Evolutionary conservation across 1,284 basidiomycete species (phyloP), one percentile per base, ranked within the genome.

Genomic region (Trametes sp.): DNA sequence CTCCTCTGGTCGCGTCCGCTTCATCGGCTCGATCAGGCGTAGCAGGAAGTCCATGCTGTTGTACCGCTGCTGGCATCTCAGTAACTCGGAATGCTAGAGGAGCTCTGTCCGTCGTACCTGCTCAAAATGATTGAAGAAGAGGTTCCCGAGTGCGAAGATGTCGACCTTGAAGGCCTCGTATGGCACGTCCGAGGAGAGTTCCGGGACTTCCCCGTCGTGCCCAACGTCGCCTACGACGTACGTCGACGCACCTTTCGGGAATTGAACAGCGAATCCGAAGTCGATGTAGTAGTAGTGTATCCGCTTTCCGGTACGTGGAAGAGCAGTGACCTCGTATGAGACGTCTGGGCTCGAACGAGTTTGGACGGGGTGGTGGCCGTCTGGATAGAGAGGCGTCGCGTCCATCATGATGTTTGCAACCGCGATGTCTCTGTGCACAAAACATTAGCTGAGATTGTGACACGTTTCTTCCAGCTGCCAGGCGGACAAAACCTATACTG

Each of bases 331-430:
- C 0, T 55, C 44, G 14, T 52, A 36, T 1, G 64, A 28, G 0
- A 41, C 66, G 54, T 73, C 72, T 1, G 42, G 48, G 1, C 54
- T 54, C n/a, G 33, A 51, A 4, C 60, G 11, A 0, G 23, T 14
- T 2, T 59, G 57, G 4, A 70, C 55, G 0, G 74, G 74, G 54
- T 75, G 75, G 33, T 72, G 69, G 0, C 70, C 70, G 0, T 63
- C 16, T 4, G 75, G 75, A 38, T 65, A 77, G 33, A 76, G 45
- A 0, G 55, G 33, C 4, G 46, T 35, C 1, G 57, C 73, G 50
- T 76, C 74, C 72, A 76, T 74, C 73, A 75, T 73, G 49, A 76
- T 72, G 44, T 77, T 77, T 1, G 53, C 62, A 3, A 61, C 23
- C 0, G 69, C 68, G 9, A 71, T 72, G 53, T 75, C 75, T 19